Conservation (phyloP, 305 asterid species). For the Solanum hybrid region DNA sequence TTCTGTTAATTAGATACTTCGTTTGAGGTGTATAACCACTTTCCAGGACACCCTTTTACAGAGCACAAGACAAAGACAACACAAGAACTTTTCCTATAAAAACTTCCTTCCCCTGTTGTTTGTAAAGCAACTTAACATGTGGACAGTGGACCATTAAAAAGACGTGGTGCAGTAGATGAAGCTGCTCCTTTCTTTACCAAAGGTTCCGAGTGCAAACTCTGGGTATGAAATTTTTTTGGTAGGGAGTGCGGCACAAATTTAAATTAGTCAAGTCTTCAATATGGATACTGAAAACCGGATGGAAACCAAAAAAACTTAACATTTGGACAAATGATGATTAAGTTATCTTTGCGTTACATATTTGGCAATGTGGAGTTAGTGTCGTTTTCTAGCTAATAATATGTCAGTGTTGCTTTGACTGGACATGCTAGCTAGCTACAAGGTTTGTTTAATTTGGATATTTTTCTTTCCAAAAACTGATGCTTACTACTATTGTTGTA, state of each 20-base stretch:
- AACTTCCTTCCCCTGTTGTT: neutral
- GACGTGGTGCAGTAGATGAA: neutral
- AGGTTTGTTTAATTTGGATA: neutral
- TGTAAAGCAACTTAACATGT: neutral
- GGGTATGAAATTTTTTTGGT: too few species aligned
- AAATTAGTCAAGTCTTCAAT: accelerated
- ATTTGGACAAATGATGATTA: constrained; percentile 1
- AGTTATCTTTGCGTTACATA: neutral
- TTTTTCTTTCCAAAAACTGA: neutral
- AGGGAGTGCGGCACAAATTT: too few species aligned
- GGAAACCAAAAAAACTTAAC: neutral
- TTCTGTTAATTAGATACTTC: neutral
- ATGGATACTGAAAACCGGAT: too few species aligned
- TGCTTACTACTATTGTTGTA: neutral
- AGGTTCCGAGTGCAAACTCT: neutral
- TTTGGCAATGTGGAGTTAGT: neutral
- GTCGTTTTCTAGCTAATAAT: neutral
- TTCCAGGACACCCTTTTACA: constrained; percentile 14
- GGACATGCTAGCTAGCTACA: neutral
- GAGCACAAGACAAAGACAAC: constrained; percentile 12
- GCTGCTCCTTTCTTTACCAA: neutral
- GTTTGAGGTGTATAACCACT: neutral
- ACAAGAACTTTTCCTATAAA: constrained; percentile 21
- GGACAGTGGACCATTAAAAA: neutral
- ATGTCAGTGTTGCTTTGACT: neutral